Evolutionary conservation across 306 rosid species (phyloP).

Genomic region (Rubus idaeus): DNA sequence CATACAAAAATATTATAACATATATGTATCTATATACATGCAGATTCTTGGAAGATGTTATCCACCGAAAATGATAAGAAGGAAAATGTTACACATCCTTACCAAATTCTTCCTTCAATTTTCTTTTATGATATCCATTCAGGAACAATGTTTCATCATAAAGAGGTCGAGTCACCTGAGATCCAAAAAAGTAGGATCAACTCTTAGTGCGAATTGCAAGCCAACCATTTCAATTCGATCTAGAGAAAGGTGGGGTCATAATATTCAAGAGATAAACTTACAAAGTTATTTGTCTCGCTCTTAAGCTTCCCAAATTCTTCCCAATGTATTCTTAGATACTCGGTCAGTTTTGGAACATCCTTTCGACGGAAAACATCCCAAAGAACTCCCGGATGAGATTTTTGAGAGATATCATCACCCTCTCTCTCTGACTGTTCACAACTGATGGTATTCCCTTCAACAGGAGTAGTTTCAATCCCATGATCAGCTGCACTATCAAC

Average conservation of each 20-base stretch:
- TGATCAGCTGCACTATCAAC: slow-evolving; percentile 39
- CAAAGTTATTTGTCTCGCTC: slow-evolving; percentile 41
- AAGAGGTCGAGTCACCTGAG: slow-evolving; percentile 68
- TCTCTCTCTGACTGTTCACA: slow-evolving; percentile 40
- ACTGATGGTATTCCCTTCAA: slow-evolving; percentile 35
- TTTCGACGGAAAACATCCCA: slow-evolving; percentile 86
- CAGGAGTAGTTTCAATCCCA: slow-evolving; percentile 40
- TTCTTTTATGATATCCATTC: slow-evolving; percentile 65
- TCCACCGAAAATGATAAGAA: slow-evolving; percentile 19
- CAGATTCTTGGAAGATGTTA: not conserved
- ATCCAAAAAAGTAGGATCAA: slow-evolving; percentile 34
- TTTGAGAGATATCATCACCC: slow-evolving; percentile 45
- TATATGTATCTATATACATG: not conserved
- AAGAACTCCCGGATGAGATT: slow-evolving; percentile 55
- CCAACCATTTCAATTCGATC: slow-evolving; percentile 10
- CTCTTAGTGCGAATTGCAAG: slow-evolving; percentile 30
- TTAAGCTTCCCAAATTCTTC: slow-evolving; percentile 53
- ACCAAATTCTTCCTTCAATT: slow-evolving; percentile 92
- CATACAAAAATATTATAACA: not conserved
- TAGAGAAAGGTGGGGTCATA: not conserved
- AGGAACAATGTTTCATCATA: slow-evolving; percentile 70
- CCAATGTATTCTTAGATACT: slow-evolving; percentile 66
- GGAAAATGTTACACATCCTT: slow-evolving; percentile 30
- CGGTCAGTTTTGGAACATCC: slow-evolving; percentile 71
- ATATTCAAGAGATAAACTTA: slow-evolving; percentile 35